Evolutionary conservation across 805 yeast species (phyloP).

Genomic region (Hyphopichia homilentoma): DNA sequence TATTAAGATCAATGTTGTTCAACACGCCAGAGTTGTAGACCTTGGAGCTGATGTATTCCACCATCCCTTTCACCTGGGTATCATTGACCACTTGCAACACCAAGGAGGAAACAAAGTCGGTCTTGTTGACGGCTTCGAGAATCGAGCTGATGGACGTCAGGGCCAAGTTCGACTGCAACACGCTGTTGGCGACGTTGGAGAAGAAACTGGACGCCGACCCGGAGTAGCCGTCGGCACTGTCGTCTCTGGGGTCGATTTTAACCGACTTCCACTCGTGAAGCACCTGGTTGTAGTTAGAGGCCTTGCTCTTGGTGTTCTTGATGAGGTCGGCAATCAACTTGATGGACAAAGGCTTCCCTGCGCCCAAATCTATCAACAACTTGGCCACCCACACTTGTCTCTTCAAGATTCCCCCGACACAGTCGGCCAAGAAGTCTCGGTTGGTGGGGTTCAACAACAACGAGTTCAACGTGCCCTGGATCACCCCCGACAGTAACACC

Average conservation of each 20-base stretch:
- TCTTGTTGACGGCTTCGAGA: slow-evolving; percentile 26
- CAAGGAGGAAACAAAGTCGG: slow-evolving; percentile 26
- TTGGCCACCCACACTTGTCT: slow-evolving; percentile 27
- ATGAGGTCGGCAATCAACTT: slow-evolving; percentile 27
- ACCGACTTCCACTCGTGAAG: neutral
- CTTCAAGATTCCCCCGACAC: slow-evolving; percentile 23
- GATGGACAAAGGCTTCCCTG: slow-evolving; percentile 26
- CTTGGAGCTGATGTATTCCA: slow-evolving; percentile 15
- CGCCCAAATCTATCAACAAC: slow-evolving; percentile 29
- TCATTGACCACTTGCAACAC: slow-evolving; percentile 22
- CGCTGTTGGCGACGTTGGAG: slow-evolving; percentile 24
- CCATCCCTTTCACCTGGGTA: slow-evolving; percentile 17
- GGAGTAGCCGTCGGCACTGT: slow-evolving; percentile 8
- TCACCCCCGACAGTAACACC: slow-evolving; percentile 23
- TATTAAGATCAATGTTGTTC: slow-evolving; percentile 25
- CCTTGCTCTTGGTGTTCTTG: slow-evolving; percentile 24
- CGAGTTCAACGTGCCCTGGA: slow-evolving; percentile 19
- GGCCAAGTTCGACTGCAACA: slow-evolving; percentile 17
- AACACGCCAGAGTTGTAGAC: slow-evolving; percentile 32
- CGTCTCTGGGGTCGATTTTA: neutral
- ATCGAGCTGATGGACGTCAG: slow-evolving; percentile 17
- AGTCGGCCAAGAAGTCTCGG: slow-evolving; percentile 19
- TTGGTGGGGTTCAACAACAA: slow-evolving; percentile 29
- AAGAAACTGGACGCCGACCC: slow-evolving; percentile 33
- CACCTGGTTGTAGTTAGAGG: slow-evolving; percentile 14